Evolutionary conservation across 1,139 yeast genomes (phyloP).

Genomic region (Sugiyamaella japonica): DNA sequence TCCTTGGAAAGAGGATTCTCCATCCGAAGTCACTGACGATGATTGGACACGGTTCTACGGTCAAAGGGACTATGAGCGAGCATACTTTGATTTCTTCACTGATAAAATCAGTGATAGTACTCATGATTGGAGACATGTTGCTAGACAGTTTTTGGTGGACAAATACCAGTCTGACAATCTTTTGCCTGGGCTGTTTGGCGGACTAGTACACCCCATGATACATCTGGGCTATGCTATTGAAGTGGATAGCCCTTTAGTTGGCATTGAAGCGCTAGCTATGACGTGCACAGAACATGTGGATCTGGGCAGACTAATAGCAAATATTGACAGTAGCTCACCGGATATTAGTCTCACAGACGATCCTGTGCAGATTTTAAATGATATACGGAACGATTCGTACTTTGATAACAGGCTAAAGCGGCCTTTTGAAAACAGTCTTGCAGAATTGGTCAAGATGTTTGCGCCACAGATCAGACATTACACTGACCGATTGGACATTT

Average conservation of each 20-base stretch:
- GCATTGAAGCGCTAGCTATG: conserved; percentile 37
- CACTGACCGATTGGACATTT: conserved; percentile 24
- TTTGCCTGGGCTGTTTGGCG: conserved; percentile 32
- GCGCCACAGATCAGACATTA: conserved; percentile 27
- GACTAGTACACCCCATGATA: conserved; percentile 37
- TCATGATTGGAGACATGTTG: conserved; percentile 35
- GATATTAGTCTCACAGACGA: conserved; percentile 13
- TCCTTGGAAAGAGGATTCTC: conserved; percentile 38
- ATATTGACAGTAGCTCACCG: background rate
- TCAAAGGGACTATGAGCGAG: conserved; percentile 34
- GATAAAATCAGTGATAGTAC: conserved; percentile 35
- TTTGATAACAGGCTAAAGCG: conserved; percentile 24
- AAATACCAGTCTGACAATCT: conserved; percentile 21
- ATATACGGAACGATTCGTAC: conserved; percentile 27
- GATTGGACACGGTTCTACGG: conserved; percentile 39
- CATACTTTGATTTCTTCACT: conserved; percentile 37
- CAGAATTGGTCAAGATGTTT: conserved; percentile 15
- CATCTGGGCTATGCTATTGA: conserved; percentile 41
- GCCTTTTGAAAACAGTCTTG: conserved; percentile 16
- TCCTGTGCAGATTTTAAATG: conserved; percentile 24
- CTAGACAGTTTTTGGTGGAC: conserved; percentile 23
- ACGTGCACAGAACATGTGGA: conserved; percentile 25
- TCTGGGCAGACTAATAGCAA: background rate
- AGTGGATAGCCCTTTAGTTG: conserved; percentile 35
- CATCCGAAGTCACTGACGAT: conserved; percentile 37